Base-by-base conservation (phyloP, 805 yeast species). In the Priceomyces melissophilus region DNA sequence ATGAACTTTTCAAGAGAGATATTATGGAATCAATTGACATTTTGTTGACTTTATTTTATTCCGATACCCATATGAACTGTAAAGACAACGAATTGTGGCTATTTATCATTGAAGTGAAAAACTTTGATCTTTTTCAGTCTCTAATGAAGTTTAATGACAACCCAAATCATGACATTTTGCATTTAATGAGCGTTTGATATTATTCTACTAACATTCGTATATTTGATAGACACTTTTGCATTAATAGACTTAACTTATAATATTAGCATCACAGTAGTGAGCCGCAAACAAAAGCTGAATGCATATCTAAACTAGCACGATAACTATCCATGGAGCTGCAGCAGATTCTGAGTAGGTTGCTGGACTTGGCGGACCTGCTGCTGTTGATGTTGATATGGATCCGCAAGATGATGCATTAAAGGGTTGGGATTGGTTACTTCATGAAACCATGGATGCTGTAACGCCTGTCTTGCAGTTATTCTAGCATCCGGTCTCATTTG, bases 361-460 rank as follows among this genome's bases (percentile, higher is more conserved):
- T 49, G 52, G 7, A 20, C 25, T 20, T 51, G 55, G 27, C 44
- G 54, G 20, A 45, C 51, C 25, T 48, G 49, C 32, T 55, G 60
- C 29, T 48, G 56, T 27, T 54, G 57, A 31, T 60, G 63, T 37
- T 49, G 58, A 45, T 60, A 63, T 6, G 68, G 69, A 34, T 65
- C 68, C 11, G 54, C 44, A 45, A 67, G 47, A 23, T 51, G 61
- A 40, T 56, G 65, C 50, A 61, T 54, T 42, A 60, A 46, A 8
- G 38, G 38, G 29, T 49, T 54, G 3, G 73, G 72, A 44, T 61
- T 65, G 42, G 79, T 71, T 44, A 77, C 82, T 52, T 87, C 95
- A 41, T 81, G 82, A 58, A 87, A 87, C 95, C 95, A 81, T 9
- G 87, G 85, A 57, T 84, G 83, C 46, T 78, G 81, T 48, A 78